phyloP scores from a whole-genome alignment of 345 rosid genomes.

The Punica granatum region DNA sequence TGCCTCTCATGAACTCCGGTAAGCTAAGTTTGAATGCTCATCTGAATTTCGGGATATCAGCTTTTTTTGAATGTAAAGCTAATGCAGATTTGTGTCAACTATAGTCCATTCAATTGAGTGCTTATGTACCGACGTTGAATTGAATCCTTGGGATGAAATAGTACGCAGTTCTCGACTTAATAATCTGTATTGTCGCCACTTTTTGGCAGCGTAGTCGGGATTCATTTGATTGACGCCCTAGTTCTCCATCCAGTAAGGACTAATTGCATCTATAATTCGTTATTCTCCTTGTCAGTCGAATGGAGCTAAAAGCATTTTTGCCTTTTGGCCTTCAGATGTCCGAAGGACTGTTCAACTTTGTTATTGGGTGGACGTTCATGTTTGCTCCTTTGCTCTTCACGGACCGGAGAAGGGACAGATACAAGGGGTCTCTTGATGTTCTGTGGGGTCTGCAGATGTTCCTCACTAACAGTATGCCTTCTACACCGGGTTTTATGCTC shows the following conservation, averaged over 20 bases:
- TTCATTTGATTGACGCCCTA: constrained; percentile 60
- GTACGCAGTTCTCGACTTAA: neutral
- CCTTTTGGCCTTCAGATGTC: constrained; percentile 39
- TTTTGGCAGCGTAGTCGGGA: constrained; percentile 75
- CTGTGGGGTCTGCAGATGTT: constrained; percentile 94
- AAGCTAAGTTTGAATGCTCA: constrained; percentile 1
- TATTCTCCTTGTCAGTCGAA: neutral
- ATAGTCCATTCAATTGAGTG: neutral
- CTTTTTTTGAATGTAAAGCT: neutral
- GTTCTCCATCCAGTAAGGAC: constrained; percentile 80
- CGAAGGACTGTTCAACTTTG: constrained; percentile 94
- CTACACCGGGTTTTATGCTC: neutral
- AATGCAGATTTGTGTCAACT: neutral
- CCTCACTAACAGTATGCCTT: constrained; percentile 74
- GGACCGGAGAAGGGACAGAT: constrained; percentile 68
- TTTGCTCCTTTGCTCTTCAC: constrained; percentile 92
- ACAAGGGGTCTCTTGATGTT: constrained; percentile 61
- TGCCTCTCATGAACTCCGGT: constrained; percentile 79
- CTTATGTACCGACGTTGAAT: neutral
- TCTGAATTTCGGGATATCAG: neutral
- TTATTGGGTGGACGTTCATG: constrained; percentile 95
- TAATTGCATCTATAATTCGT: neutral
- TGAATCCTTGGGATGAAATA: neutral
- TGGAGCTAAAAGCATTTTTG: neutral
- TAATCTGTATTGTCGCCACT: constrained; percentile 3